These are phyloP conservation scores for Ophiocordyceps sinensis DNA, from an alignment of 2,329 filamentous ascomycete genomes.

Conservation along the genomic window DNA sequence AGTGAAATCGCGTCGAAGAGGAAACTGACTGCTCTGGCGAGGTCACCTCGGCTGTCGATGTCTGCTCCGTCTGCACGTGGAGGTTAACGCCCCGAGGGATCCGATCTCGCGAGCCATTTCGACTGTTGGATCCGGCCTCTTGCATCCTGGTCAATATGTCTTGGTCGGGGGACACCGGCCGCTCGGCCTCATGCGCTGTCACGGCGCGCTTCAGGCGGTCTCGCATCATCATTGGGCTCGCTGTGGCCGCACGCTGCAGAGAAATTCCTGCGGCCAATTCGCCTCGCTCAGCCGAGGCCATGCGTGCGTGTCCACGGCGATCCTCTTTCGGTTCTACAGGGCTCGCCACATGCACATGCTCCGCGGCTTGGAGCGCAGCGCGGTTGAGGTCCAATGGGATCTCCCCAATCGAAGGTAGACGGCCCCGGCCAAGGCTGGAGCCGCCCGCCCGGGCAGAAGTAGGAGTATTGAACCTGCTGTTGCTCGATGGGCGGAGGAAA, in stretches of 20 bases:
- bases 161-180: slow-evolving; percentile 50
- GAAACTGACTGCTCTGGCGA: slow-evolving; percentile 41
- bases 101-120: slow-evolving; percentile 61
- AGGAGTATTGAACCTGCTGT: slow-evolving; percentile 55
- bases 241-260: slow-evolving; percentile 51
- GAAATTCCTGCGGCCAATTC: slow-evolving; percentile 28
- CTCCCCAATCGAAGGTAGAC: slow-evolving; percentile 69
- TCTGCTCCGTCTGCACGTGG: slow-evolving; percentile 44
- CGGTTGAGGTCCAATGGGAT: slow-evolving; percentile 18
- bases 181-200: slow-evolving; percentile 14
- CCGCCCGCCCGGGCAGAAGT: slow-evolving; percentile 47
- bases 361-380: slow-evolving; percentile 12
- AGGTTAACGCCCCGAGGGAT: slow-evolving; percentile 59
- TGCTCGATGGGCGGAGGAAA: slow-evolving; percentile 51
- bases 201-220: slow-evolving; percentile 25
- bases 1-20: slow-evolving; percentile 39
- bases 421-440: slow-evolving; percentile 43
- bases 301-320: slow-evolving; percentile 19
- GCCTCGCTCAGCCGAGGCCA: slow-evolving; percentile 25
- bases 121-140: slow-evolving; percentile 40
- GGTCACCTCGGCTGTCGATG: slow-evolving; percentile 35
- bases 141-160: slow-evolving; percentile 45
- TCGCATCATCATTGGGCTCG: slow-evolving; percentile 50
- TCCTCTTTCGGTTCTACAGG: slow-evolving; percentile 11
- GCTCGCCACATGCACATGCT: slow-evolving; percentile 8